phyloP scores from a whole-genome alignment of 108 stramenopile genomes.

The Nitzschia sp. region DNA sequence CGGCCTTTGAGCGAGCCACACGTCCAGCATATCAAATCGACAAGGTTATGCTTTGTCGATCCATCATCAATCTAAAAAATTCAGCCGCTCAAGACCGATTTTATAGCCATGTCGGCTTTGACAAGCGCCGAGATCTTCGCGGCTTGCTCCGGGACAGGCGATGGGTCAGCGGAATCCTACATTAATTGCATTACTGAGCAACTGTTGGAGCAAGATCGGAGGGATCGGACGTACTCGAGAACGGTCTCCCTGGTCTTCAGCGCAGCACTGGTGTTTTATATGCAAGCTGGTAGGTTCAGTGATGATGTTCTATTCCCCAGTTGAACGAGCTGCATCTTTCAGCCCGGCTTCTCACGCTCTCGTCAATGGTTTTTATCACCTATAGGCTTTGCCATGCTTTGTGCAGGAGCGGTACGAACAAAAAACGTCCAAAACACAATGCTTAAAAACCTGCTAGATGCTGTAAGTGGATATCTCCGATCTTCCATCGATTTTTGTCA shows the following conservation, averaged over 20 bases:
- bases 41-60: no score
- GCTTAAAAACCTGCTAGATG: slow-evolving; percentile 92
- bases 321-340: no score
- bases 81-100: not conserved
- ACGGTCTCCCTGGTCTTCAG: slow-evolving; percentile 71
- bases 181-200: slow-evolving; percentile 28
- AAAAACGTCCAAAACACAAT: slow-evolving; percentile 91
- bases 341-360: no score
- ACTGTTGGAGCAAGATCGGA: slow-evolving; percentile 17
- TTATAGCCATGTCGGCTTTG: not conserved
- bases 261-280: slow-evolving; percentile 84
- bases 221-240: slow-evolving; percentile 25
- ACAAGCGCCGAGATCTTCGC: slow-evolving; percentile 9
- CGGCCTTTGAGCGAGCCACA: no score
- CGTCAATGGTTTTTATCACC: no score
- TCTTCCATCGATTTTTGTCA: no score
- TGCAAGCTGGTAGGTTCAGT: slow-evolving; percentile 56
- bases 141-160: slow-evolving; percentile 5
- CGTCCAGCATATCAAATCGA: no score
- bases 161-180: slow-evolving; percentile 7
- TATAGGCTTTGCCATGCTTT: slow-evolving; percentile 84
- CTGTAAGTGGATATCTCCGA: slow-evolving; percentile 43
- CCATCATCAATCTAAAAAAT: no score
- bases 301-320: not conserved
- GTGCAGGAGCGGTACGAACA: slow-evolving; percentile 77